phyloP scores from a whole-genome alignment of 352 stramenopile species.

The Pythium guiyangense region DNA sequence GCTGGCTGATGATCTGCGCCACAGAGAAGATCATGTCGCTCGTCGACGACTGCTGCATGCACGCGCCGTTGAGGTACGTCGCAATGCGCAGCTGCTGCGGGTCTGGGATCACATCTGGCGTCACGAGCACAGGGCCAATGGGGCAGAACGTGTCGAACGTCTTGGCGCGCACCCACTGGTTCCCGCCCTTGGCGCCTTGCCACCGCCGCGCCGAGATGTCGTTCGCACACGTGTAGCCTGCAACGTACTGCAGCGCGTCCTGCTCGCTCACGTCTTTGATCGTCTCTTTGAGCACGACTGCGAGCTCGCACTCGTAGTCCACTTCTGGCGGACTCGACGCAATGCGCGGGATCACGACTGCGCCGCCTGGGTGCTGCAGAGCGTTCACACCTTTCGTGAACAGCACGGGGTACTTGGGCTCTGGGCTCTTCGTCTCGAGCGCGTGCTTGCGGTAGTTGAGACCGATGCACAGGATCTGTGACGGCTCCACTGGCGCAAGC shows the following conservation, averaged over 20 bases:
- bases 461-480: conserved; percentile 85
- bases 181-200: conserved; percentile 82
- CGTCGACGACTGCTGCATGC: conserved; percentile 87
- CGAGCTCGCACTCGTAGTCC: conserved; percentile 91
- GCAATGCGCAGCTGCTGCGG: conserved; percentile 71
- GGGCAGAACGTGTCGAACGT: conserved; percentile 91
- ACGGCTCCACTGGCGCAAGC: conserved; percentile 71
- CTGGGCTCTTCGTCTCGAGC: conserved; percentile 83
- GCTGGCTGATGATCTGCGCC: conserved; percentile 81
- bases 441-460: conserved; percentile 90
- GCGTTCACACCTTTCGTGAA: conserved; percentile 88
- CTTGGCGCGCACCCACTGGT: conserved; percentile 88
- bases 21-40: conserved; percentile 91
- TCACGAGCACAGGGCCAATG: conserved; percentile 83
- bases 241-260: conserved; percentile 83
- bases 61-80: conserved; percentile 77
- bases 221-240: conserved; percentile 86
- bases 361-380: conserved; percentile 68
- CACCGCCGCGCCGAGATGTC: conserved; percentile 87
- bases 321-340: conserved; percentile 63
- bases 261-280: conserved; percentile 82
- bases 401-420: conserved; percentile 73
- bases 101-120: conserved; percentile 61
- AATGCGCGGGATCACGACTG: conserved; percentile 79
- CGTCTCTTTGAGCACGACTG: conserved; percentile 77